Evolutionary conservation across 2,329 filamentous ascomycete species (phyloP).

Genomic region (Microdochium nivale): DNA sequence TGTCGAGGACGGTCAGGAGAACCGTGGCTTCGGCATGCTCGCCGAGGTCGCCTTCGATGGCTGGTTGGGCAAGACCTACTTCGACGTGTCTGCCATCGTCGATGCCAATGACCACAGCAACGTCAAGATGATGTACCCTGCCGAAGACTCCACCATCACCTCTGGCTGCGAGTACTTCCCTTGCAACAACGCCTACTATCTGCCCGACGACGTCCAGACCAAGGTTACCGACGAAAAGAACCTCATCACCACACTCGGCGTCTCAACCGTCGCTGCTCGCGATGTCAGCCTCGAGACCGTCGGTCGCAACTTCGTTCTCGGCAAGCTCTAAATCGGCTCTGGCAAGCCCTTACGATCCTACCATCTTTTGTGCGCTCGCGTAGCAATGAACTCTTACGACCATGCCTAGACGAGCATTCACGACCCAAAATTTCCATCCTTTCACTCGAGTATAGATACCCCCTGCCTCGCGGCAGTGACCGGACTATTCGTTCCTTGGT

Average conservation of each 20-base stretch:
- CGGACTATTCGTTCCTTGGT: not conserved
- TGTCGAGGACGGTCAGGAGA: slow-evolving; percentile 31
- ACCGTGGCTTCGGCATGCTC: slow-evolving; percentile 37
- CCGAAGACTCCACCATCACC: slow-evolving; percentile 21
- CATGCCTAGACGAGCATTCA: not conserved
- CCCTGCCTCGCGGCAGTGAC: not conserved
- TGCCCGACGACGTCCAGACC: slow-evolving; percentile 46
- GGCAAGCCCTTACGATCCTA: slow-evolving; percentile 6
- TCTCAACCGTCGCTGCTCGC: slow-evolving; percentile 13
- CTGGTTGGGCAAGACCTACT: slow-evolving; percentile 41
- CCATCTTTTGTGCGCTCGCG: slow-evolving; percentile 19
- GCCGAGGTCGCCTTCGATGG: slow-evolving; percentile 42
- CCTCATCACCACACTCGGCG: slow-evolving; percentile 42
- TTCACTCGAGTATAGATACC: not conserved
- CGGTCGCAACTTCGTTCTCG: slow-evolving; percentile 23
- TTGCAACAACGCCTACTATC: slow-evolving; percentile 46
- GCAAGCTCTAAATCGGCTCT: slow-evolving; percentile 17
- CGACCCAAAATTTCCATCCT: not conserved
- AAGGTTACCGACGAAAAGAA: slow-evolving; percentile 38
- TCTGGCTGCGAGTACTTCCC: slow-evolving; percentile 45
- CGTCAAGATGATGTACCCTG: slow-evolving; percentile 47
- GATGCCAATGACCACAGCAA: slow-evolving; percentile 38
- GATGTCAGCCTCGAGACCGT: slow-evolving; percentile 14
- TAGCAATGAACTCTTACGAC: slow-evolving; percentile 13
- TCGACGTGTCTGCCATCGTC: slow-evolving; percentile 51